A percentile compares a stretch with the other conserved stretches of the same genome.
Conservation (phyloP, 805 yeast genomes). For the Wickerhamiella cacticola region DNA sequence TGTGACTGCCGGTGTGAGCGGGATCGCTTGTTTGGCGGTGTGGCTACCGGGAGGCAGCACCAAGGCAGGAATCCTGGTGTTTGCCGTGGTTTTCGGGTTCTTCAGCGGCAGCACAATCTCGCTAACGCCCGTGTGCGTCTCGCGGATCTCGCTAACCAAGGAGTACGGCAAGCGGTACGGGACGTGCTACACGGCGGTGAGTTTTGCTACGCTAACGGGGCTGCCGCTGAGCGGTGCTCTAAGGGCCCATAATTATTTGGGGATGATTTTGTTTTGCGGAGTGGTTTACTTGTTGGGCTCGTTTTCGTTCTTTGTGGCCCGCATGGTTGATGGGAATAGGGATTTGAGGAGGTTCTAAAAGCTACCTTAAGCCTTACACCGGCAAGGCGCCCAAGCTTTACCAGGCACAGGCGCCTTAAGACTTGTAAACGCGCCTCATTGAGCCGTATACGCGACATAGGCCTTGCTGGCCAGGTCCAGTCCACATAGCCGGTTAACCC, state of each 20-base stretch:
- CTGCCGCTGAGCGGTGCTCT: constrained; percentile 31
- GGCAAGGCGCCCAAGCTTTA: no score
- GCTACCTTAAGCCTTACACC: no score
- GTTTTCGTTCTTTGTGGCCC: constrained; percentile 22
- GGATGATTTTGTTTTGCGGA: constrained; percentile 28
- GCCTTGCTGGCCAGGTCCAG: no score
- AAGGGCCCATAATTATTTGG: constrained; percentile 24
- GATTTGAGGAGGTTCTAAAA: constrained; percentile 11
- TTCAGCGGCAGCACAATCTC: constrained; percentile 51
- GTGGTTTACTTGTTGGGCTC: constrained; percentile 24
- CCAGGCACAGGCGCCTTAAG: no score
- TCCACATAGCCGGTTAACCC: no score
- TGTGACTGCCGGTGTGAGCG: constrained; percentile 36
- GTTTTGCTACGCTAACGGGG: constrained; percentile 31
- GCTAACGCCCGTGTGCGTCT: constrained; percentile 57
- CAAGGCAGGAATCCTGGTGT: constrained; percentile 40
- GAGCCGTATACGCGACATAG: no score
- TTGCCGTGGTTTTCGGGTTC: constrained; percentile 33
- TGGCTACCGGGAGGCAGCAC: constrained; percentile 48
- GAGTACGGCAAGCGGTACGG: constrained; percentile 63
- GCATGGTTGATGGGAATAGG: constrained; percentile 24
- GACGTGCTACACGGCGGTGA: constrained; percentile 41
- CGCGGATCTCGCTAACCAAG: constrained; percentile 48
- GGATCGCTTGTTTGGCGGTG: constrained; percentile 39
- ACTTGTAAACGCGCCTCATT: no score